Conservation (phyloP, 148 eudicot species). For the Beta vulgaris region DNA sequence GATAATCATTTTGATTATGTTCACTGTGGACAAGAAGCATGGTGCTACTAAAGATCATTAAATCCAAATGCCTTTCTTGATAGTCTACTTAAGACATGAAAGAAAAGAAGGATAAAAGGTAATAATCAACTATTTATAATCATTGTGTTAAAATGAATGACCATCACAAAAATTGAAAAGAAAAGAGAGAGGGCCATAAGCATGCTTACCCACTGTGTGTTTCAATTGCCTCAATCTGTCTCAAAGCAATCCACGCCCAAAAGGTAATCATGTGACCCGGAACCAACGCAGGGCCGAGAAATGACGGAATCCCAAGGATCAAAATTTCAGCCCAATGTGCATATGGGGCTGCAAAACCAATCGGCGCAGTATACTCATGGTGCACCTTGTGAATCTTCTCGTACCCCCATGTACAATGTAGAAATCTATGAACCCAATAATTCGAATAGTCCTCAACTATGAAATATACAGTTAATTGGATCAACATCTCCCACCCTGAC, state of each 20-base stretch:
- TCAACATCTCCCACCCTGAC: conserved; percentile 59
- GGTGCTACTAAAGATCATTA: conserved; percentile 20
- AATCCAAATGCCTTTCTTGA: conserved; percentile 27
- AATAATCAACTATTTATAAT: conserved; percentile 23
- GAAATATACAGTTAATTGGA: conserved; percentile 71
- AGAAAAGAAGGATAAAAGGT: not conserved
- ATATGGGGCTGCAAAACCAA: conserved; percentile 81
- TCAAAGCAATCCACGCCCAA: conserved; percentile 90
- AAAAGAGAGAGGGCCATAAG: conserved; percentile 25
- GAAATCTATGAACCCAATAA: conserved; percentile 83
- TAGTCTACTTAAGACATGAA: conserved; percentile 22
- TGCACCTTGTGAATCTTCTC: conserved; percentile 91
- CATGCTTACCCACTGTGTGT: conserved; percentile 95
- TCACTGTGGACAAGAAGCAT: conserved; percentile 22
- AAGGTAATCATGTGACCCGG: conserved; percentile 95
- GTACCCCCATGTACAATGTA: conserved; percentile 86
- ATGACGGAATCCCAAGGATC: conserved; percentile 86
- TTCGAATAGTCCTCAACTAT: conserved; percentile 79
- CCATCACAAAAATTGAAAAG: conserved; percentile 12
- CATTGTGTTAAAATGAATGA: conserved; percentile 32
- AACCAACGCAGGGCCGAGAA: conserved; percentile 80
- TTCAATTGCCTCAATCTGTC: conserved; percentile 96
- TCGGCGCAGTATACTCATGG: conserved; percentile 90
- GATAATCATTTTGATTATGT: conserved; percentile 27
- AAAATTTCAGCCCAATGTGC: conserved; percentile 95